These are phyloP conservation scores for Penicillium sp. DNA, from an alignment of 2,329 filamentous ascomycete species.

Conservation along the genomic window DNA sequence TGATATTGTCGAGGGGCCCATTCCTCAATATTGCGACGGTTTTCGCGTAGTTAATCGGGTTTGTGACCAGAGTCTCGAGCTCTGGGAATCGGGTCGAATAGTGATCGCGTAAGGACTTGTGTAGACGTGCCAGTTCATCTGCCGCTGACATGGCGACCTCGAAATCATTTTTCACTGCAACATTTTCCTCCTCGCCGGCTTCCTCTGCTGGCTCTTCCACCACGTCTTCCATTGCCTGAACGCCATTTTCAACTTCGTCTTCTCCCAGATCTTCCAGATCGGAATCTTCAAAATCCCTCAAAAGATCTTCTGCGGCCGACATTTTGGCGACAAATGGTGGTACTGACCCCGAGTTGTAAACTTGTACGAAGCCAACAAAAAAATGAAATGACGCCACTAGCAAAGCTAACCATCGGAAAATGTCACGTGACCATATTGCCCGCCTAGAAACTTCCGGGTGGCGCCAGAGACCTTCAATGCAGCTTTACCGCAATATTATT, in stretches of 20 bases:
- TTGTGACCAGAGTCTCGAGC: conserved; percentile 83
- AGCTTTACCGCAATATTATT: conserved; percentile 7
- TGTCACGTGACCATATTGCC: conserved; percentile 16
- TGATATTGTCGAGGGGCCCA: conserved; percentile 85
- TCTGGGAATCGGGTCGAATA: conserved; percentile 93
- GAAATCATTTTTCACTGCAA: conserved; percentile 70
- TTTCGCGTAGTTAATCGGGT: conserved; percentile 91
- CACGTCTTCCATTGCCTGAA: conserved; percentile 60
- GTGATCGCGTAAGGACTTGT: conserved; percentile 95
- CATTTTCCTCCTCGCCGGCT: conserved; percentile 44
- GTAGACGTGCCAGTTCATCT: conserved; percentile 84
- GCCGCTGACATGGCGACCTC: conserved; percentile 93
- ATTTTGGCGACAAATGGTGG: conserved; percentile 45
- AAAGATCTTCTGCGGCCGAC: conserved; percentile 89
- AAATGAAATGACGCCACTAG: conserved; percentile 12
- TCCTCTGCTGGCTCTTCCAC: conserved; percentile 32
- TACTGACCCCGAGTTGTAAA: not conserved
- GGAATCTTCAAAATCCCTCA: conserved; percentile 73
- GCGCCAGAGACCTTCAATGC: conserved; percentile 14
- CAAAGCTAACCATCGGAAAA: conserved; percentile 11
- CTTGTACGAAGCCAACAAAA: not conserved
- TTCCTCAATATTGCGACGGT: conserved; percentile 91
- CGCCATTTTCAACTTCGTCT: conserved; percentile 52
- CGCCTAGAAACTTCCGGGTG: conserved; percentile 17
- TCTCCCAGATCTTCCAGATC: conserved; percentile 72